Percentiles rank a stretch among this genome's conserved stretches.
Evolutionary conservation across 2,329 filamentous ascomycete genomes (phyloP).

Genomic region (Fusarium euwallaceae): DNA sequence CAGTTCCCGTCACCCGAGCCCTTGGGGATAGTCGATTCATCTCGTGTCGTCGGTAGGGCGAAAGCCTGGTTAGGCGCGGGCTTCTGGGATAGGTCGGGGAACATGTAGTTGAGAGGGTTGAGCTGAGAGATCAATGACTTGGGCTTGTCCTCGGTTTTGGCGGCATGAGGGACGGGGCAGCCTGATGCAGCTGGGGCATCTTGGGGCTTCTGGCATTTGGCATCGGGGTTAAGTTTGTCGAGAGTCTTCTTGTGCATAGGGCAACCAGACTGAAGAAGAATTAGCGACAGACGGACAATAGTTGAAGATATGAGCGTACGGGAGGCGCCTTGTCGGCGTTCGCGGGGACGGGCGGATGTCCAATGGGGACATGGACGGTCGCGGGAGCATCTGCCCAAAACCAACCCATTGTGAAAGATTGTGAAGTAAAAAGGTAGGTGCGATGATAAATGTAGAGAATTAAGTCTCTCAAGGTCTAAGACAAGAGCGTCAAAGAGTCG

Average conservation of each 20-base stretch:
- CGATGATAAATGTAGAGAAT: conserved; percentile 6
- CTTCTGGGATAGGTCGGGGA: conserved; percentile 84
- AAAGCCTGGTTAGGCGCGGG: conserved; percentile 80
- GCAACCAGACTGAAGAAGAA: conserved; percentile 60
- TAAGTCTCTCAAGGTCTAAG: not conserved
- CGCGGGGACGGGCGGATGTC: conserved; percentile 49
- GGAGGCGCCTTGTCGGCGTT: conserved; percentile 50
- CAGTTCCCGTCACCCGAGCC: conserved; percentile 84
- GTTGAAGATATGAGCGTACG: conserved; percentile 41
- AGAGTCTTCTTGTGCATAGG: conserved; percentile 70
- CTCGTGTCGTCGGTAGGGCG: conserved; percentile 82
- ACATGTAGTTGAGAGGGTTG: conserved; percentile 94
- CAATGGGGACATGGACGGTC: conserved; percentile 50
- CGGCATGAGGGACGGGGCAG: conserved; percentile 61
- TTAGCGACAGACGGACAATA: conserved; percentile 34
- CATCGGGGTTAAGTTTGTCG: conserved; percentile 59
- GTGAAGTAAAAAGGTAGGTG: not conserved
- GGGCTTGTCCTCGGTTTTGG: conserved; percentile 50
- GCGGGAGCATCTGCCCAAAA: conserved; percentile 70
- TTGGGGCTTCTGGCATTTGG: conserved; percentile 42
- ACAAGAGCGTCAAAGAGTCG: not conserved
- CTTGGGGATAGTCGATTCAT: conserved; percentile 91
- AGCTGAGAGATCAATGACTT: conserved; percentile 67
- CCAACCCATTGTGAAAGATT: conserved; percentile 66
- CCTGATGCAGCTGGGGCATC: conserved; percentile 42